A percentile compares a stretch with the other conserved stretches of the same genome.
These are phyloP conservation scores for Cyclotella baltica DNA, from an alignment of 108 stramenopile genomes.

Conservation along the genomic window DNA sequence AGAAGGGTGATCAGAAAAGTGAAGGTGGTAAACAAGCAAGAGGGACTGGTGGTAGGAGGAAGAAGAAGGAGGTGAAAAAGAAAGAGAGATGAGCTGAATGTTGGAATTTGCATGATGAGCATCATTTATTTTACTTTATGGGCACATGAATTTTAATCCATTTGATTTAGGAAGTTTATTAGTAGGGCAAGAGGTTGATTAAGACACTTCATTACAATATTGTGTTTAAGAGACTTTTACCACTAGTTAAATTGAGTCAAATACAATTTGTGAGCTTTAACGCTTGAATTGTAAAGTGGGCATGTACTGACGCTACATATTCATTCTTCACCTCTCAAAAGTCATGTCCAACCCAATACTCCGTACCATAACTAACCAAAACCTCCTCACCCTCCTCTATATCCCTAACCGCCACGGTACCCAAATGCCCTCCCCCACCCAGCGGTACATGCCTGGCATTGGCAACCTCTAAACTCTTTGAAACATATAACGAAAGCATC, in stretches of 20 bases:
- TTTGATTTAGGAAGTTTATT: too few species aligned
- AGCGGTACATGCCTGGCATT: slow-evolving; percentile 43
- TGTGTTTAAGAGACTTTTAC: too few species aligned
- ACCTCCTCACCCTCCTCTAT: slow-evolving; percentile 52
- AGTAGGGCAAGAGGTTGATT: too few species aligned
- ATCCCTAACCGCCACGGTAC: slow-evolving; percentile 43
- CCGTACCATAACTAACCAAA: slow-evolving; percentile 53
- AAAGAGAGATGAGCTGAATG: neutral
- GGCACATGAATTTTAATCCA: too few species aligned
- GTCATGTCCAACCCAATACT: slow-evolving; percentile 41
- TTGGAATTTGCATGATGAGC: too few species aligned
- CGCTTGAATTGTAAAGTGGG: too few species aligned
- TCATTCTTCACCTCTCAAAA: neutral
- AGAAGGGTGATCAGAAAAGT: neutral
- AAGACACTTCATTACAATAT: too few species aligned
- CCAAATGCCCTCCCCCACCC: slow-evolving; percentile 39
- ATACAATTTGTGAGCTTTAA: too few species aligned
- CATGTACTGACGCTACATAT: too few species aligned
- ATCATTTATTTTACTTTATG: too few species aligned
- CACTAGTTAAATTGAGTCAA: too few species aligned
- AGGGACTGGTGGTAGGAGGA: neutral
- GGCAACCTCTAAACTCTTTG: slow-evolving; percentile 33
- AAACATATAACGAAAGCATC: slow-evolving; percentile 32
- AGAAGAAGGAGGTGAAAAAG: too few species aligned
- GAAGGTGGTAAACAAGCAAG: neutral